Percentiles rank a stretch among this genome's conserved stretches.
phyloP scores from a whole-genome alignment of 2,329 filamentous ascomycete species.

The Aspergillus oerlinghausenensis region DNA sequence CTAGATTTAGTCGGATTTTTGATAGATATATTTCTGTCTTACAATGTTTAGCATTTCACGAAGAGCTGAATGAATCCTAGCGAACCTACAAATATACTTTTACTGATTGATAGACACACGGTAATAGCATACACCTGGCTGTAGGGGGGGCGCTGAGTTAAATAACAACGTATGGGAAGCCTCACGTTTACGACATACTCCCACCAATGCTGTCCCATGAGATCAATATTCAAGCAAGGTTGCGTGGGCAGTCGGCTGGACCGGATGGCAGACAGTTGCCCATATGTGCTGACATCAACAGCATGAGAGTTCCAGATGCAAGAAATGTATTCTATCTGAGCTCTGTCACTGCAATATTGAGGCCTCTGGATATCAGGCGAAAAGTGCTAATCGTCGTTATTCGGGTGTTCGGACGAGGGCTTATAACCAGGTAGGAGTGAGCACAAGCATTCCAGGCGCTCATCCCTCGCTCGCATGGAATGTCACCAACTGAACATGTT shows the following conservation, averaged over 20 bases:
- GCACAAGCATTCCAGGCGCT: background rate
- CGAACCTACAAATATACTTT: too few species aligned
- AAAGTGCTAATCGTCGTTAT: background rate
- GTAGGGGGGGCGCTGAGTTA: too few species aligned
- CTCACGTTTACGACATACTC: too few species aligned
- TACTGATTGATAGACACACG: too few species aligned
- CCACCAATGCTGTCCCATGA: too few species aligned
- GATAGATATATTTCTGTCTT: too few species aligned
- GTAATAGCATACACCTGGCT: too few species aligned
- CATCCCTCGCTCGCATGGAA: background rate
- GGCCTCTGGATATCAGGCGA: background rate
- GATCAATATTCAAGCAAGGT: too few species aligned
- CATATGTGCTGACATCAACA: background rate
- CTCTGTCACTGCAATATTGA: background rate
- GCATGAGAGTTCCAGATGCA: too few species aligned
- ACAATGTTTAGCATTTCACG: too few species aligned
- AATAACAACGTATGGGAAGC: too few species aligned
- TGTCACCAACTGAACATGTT: background rate
- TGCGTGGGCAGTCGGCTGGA: background rate
- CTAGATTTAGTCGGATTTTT: constrained; percentile 3
- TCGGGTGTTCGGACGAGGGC: background rate
- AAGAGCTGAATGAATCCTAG: too few species aligned
- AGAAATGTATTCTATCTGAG: background rate
- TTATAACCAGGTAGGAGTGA: background rate
- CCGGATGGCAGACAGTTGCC: background rate